Conservation (phyloP, 805 yeast species). For the Maudiozyma pseudohumilis region DNA sequence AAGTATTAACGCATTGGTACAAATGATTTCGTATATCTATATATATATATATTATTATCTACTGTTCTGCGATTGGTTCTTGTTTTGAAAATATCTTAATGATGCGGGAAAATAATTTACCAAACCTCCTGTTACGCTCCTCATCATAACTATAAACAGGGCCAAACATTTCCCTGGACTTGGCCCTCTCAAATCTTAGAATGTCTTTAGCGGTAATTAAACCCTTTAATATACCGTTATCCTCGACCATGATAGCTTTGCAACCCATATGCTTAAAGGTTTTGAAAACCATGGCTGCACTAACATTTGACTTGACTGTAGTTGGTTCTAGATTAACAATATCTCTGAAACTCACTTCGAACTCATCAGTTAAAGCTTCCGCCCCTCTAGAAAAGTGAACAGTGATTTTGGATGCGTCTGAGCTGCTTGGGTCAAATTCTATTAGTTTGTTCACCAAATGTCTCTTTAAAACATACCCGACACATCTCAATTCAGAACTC, state of each 20-base stretch:
- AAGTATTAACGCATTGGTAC: no score
- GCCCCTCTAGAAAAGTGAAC: slow-evolving; percentile 7
- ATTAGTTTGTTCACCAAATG: slow-evolving; percentile 16
- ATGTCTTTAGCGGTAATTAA: slow-evolving; percentile 80
- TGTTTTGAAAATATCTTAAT: slow-evolving; percentile 8
- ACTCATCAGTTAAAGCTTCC: background rate
- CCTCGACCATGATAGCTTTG: slow-evolving; percentile 54
- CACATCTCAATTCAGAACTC: slow-evolving; percentile 31
- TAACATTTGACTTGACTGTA: slow-evolving; percentile 41
- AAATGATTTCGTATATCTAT: no score
- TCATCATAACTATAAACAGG: slow-evolving; percentile 19
- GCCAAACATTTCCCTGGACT: slow-evolving; percentile 23
- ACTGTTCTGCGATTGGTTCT: background rate
- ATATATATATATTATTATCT: no score
- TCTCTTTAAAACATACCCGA: slow-evolving; percentile 25
- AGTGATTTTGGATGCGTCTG: slow-evolving; percentile 22
- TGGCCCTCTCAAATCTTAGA: slow-evolving; percentile 44
- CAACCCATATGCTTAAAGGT: slow-evolving; percentile 78
- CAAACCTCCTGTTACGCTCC: slow-evolving; percentile 16
- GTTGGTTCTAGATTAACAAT: slow-evolving; percentile 47
- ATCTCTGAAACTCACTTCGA: slow-evolving; percentile 13
- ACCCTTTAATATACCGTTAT: slow-evolving; percentile 55
- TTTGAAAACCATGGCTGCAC: slow-evolving; percentile 53
- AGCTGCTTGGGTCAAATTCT: slow-evolving; percentile 10
- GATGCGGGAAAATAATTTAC: slow-evolving; percentile 15